Percentiles rank a stretch among this genome's conserved stretches.
Evolutionary conservation across 495 filamentous ascomycete species (phyloP).

Genomic region (Parachaetomium inaequale): DNA sequence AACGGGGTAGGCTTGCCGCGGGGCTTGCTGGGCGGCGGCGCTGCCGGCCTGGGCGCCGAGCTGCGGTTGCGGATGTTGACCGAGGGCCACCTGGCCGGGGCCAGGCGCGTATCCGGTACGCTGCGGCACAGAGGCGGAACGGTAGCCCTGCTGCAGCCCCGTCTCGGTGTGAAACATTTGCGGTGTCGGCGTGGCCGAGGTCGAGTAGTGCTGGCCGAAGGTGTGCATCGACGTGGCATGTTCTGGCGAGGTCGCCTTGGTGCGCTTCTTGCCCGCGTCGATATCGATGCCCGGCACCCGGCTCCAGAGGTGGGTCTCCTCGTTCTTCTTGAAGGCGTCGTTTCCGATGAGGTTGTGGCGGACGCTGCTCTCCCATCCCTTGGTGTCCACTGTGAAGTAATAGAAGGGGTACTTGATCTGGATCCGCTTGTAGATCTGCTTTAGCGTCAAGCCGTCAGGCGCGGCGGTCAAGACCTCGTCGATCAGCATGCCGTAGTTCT

Average conservation of each 20-base stretch:
- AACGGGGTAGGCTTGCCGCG: conserved; percentile 33
- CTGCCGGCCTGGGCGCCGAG: conserved; percentile 22
- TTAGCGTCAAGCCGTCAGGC: conserved; percentile 71
- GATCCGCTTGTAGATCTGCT: conserved; percentile 90
- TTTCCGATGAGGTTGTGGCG: conserved; percentile 92
- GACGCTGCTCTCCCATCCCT: conserved; percentile 96
- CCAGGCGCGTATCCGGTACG: conserved; percentile 18
- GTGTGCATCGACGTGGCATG: conserved; percentile 29
- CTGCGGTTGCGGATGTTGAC: conserved; percentile 25
- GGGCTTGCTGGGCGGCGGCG: conserved; percentile 22
- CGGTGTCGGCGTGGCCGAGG: conserved; percentile 26
- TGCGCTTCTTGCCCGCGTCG: conserved; percentile 50
- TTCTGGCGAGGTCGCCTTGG: conserved; percentile 46
- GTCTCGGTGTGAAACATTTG: conserved; percentile 32
- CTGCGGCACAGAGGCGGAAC: conserved; percentile 27
- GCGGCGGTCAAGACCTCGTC: conserved; percentile 82
- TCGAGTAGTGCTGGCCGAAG: conserved; percentile 27
- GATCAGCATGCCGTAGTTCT: conserved; percentile 87
- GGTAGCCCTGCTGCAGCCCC: conserved; percentile 26
- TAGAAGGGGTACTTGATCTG: conserved; percentile 87
- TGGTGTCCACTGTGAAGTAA: conserved; percentile 72
- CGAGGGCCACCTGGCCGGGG: conserved; percentile 30
- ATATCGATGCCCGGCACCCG: conserved; percentile 50
- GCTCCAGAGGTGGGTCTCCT: conserved; percentile 51
- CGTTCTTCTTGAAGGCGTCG: conserved; percentile 79